Percentiles rank a stretch among this genome's conserved stretches.
phyloP scores from a whole-genome alignment of 179 eudicot genomes.

The Silene noctiflora region DNA sequence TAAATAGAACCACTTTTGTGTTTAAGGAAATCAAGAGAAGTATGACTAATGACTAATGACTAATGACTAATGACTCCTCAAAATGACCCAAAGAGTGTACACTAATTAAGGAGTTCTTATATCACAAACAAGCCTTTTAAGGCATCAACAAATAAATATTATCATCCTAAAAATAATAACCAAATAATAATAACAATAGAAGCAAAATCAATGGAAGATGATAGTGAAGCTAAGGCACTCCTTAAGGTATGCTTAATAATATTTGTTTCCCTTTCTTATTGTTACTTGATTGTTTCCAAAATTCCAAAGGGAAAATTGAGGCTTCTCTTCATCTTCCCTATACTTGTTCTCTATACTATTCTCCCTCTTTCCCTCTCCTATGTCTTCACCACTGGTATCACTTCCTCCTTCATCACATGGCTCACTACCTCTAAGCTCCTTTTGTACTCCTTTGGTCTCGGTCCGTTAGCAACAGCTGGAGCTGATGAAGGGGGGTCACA shows the following conservation, averaged over 20 bases:
- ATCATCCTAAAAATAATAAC: neutral
- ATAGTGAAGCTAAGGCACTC: constrained; percentile 18
- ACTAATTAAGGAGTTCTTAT: too few species aligned
- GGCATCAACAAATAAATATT: neutral
- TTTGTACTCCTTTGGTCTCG: constrained; percentile 41
- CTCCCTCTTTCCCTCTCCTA: constrained; percentile 47
- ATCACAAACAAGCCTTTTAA: neutral
- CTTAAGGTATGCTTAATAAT: constrained; percentile 35
- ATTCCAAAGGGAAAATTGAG: constrained; percentile 38
- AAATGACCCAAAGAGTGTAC: too few species aligned
- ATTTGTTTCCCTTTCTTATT: constrained; percentile 36
- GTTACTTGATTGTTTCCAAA: constrained; percentile 25
- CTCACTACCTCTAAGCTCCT: constrained; percentile 54
- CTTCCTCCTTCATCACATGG: constrained; percentile 53
- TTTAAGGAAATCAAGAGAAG: too few species aligned
- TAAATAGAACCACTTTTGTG: too few species aligned
- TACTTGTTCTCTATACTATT: constrained; percentile 36
- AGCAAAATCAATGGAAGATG: neutral
- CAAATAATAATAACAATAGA: neutral
- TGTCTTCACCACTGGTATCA: constrained; percentile 31
- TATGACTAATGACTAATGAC: too few species aligned
- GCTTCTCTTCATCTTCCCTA: constrained; percentile 36
- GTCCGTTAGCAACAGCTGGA: constrained; percentile 35
- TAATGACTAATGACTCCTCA: too few species aligned
- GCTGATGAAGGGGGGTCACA: neutral